phyloP scores from a whole-genome alignment of 2,329 filamentous ascomycete genomes.

The Cordyceps militaris region DNA sequence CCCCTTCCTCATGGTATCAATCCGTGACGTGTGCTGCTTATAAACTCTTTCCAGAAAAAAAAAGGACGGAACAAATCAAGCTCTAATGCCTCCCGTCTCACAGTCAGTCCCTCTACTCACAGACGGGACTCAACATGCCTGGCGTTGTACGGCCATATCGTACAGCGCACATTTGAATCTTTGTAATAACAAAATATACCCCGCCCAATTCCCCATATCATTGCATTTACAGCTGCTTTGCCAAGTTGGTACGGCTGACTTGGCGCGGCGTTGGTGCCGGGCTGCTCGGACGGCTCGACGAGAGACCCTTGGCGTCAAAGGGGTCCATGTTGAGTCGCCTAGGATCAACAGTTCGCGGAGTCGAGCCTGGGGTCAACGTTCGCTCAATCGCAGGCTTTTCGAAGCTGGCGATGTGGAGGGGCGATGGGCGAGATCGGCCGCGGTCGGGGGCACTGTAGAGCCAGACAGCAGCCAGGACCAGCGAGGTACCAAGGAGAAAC shows the following conservation, averaged over 20 bases:
- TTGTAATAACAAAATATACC: neutral
- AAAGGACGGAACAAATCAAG: neutral
- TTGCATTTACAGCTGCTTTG: slow-evolving; percentile 4
- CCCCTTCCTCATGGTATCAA: slow-evolving; percentile 6
- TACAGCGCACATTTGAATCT: too few species aligned
- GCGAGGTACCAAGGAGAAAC: slow-evolving; percentile 73
- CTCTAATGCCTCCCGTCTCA: neutral
- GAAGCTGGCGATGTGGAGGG: slow-evolving; percentile 63
- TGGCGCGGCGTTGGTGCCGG: slow-evolving; percentile 35
- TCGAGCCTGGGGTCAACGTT: slow-evolving; percentile 30
- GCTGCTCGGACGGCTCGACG: slow-evolving; percentile 41
- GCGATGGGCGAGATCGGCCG: slow-evolving; percentile 48
- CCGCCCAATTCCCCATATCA: neutral
- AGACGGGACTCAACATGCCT: too few species aligned
- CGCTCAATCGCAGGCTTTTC: slow-evolving; percentile 64
- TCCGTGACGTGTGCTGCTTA: neutral
- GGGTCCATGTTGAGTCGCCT: slow-evolving; percentile 33
- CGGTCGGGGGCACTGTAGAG: slow-evolving; percentile 68
- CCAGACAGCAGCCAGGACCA: slow-evolving; percentile 78
- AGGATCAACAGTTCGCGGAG: slow-evolving; percentile 26
- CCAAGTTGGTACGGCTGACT: slow-evolving; percentile 32
- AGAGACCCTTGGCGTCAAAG: slow-evolving; percentile 32
- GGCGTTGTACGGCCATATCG: too few species aligned
- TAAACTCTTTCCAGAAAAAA: neutral
- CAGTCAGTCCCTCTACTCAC: too few species aligned